Base-by-base conservation (phyloP, 176 grass and related monocot genomes). In the Aegilops speltoides region DNA sequence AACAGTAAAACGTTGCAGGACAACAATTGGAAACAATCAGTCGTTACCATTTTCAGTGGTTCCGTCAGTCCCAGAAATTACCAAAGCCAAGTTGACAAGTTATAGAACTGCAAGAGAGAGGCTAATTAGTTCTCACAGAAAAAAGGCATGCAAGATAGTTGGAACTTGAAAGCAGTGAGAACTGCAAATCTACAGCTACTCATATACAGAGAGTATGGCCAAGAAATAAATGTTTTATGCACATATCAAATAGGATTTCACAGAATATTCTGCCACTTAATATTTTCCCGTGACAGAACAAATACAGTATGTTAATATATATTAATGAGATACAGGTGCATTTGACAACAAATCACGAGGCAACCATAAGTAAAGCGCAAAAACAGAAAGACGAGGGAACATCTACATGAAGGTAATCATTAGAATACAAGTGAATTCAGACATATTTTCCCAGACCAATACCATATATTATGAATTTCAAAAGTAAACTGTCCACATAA, bases 21-120 rank as follows among this genome's bases (percentile, higher is more conserved):
- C 6, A 64, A 64, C 26, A 62, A 43, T 29, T 81, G 16, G 48
- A 77, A 78, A 72, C 62, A 46, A 87, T 33, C 5, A 59, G 36
- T 17, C 82, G 34, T 88, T 86, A 91, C 90, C 90, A 91, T 88
- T 73, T 91, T 91, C 43, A 65, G 77, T 76, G 54, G 33, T 81
- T 76, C 29, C 56, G 7, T 78, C 33, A 32, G 14, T 52, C 54
- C 72, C 13, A 12, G 43, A 40, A 77, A 86, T 80, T 78, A 71
- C 31, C 72, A 82, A 91, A 20, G 25, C 81, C 77, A 56, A 69
- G 62, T 68, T 2, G 25, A 31, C 3, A 43, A 81, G 26, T 4
- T 28, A 48, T 77, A 62, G 2, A 83, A 24, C 80, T 83, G 89
- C 74, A 87, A 74, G 68, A 83, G 19, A 62, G 32, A 67, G n/a